Evolutionary conservation across 1,284 basidiomycete species (phyloP).

Genomic region (Porogramme epimiltina): DNA sequence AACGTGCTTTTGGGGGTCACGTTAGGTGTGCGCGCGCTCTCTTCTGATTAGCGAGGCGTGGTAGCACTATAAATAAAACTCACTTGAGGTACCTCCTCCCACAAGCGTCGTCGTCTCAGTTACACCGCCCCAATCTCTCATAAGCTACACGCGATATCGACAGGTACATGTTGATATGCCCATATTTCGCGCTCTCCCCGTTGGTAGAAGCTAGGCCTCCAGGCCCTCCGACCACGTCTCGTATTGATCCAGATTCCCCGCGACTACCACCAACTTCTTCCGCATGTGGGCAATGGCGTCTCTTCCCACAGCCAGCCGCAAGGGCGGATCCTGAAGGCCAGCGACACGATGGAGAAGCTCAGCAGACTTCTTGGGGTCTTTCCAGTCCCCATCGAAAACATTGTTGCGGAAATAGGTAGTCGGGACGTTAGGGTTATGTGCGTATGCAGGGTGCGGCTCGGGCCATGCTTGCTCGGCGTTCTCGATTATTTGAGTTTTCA

Average conservation of each 20-base stretch:
- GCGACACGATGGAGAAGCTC: no score
- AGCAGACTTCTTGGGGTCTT: slow-evolving; percentile 4
- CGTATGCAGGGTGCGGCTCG: slow-evolving; percentile 14
- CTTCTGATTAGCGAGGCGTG: no score
- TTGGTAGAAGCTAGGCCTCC: no score
- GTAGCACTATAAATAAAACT: no score
- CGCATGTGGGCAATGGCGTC: slow-evolving; percentile 5
- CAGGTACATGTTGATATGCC: no score
- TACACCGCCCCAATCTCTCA: no score
- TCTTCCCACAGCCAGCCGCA: slow-evolving; percentile 12
- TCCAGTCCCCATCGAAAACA: not conserved
- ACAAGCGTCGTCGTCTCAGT: no score
- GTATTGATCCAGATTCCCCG: slow-evolving; percentile 1
- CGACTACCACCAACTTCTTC: slow-evolving; percentile 2
- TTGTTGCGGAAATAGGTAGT: slow-evolving; percentile 1
- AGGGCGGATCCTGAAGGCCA: slow-evolving; percentile 8
- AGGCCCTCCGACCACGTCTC: slow-evolving; percentile 11
- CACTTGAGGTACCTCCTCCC: no score
- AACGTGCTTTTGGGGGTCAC: not conserved
- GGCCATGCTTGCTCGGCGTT: slow-evolving; percentile 1
- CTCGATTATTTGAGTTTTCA: slow-evolving; percentile 2
- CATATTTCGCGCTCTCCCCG: no score
- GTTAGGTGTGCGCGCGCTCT: not conserved
- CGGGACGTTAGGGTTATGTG: slow-evolving; percentile 1
- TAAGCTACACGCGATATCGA: no score